These are phyloP conservation scores for Gamsiella multidivaricata DNA, from an alignment of 192 early-diverging fungal species.

Conservation along the genomic window DNA sequence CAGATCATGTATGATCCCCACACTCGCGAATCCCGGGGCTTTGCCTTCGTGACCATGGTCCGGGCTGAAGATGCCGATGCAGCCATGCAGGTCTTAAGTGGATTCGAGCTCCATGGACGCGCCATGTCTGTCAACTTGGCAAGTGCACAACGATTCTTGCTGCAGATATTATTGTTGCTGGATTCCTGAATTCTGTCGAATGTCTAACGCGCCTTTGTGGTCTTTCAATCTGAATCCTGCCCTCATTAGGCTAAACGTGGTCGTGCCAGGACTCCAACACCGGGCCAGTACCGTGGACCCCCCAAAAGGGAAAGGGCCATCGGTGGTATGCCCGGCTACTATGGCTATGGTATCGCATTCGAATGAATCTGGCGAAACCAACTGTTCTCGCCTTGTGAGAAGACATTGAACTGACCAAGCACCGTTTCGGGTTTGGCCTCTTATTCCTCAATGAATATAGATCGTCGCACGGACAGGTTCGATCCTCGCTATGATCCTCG, in stretches of 20 bases:
- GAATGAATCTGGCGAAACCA: slow-evolving; percentile 19
- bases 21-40: slow-evolving; percentile 84
- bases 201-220: neutral
- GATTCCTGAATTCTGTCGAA: too few species aligned
- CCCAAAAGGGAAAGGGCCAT: slow-evolving; percentile 66
- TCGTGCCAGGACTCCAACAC: slow-evolving; percentile 79
- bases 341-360: slow-evolving; percentile 28
- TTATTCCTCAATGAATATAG: neutral
- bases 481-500: slow-evolving; percentile 56
- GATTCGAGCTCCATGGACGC: slow-evolving; percentile 83
- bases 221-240: neutral
- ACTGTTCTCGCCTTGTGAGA: slow-evolving; percentile 19
- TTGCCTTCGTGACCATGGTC: slow-evolving; percentile 87
- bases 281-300: slow-evolving; percentile 82
- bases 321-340: slow-evolving; percentile 50
- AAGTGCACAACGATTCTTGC: slow-evolving; percentile 3
- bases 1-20: slow-evolving; percentile 86
- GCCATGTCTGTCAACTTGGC: slow-evolving; percentile 83
- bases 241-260: slow-evolving; percentile 71
- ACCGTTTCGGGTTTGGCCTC: too few species aligned
- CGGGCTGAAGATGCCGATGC: slow-evolving; percentile 72
- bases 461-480: slow-evolving; percentile 52
- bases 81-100: slow-evolving; percentile 74
- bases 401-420: neutral
- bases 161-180: neutral